Conservation (phyloP, 83 land plant genomes). For the Thuja plicata region DNA sequence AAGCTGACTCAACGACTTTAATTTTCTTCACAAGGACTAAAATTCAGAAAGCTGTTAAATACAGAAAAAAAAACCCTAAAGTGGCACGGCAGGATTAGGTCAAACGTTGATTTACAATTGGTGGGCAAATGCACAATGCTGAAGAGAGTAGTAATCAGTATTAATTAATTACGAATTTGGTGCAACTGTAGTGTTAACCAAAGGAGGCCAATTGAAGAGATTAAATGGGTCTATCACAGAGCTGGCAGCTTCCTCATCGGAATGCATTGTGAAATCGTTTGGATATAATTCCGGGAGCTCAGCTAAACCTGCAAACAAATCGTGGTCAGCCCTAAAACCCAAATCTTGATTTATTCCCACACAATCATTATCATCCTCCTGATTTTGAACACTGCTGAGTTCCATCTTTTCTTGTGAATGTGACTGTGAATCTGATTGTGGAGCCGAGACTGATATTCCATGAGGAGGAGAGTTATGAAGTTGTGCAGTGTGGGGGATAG, state of each 20-base stretch:
- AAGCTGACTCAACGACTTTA: not conserved
- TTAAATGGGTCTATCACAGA: not conserved
- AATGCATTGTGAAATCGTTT: not conserved
- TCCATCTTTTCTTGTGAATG: not conserved
- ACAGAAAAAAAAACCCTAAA: no score
- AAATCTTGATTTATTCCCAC: not conserved
- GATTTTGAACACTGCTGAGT: not conserved
- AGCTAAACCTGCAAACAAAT: not conserved
- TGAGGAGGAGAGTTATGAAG: not conserved
- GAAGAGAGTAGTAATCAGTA: no score
- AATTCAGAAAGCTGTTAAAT: no score
- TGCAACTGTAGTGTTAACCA: not conserved
- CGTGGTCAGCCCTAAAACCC: not conserved
- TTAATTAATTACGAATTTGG: no score
- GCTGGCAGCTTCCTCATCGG: slow-evolving; percentile 1
- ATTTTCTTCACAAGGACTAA: no score
- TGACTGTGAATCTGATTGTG: not conserved
- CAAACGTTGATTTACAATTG: no score
- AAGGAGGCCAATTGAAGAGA: slow-evolving; percentile 1
- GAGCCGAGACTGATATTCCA: not conserved
- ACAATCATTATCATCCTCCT: not conserved
- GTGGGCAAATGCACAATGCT: no score
- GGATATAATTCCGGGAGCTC: not conserved
- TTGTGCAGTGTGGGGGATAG: not conserved
- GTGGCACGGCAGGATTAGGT: no score